Percentiles rank a stretch among this genome's conserved stretches.
Evolutionary conservation across 1,139 yeast genomes (phyloP).

Genomic region (Geotrichum fermentans): DNA sequence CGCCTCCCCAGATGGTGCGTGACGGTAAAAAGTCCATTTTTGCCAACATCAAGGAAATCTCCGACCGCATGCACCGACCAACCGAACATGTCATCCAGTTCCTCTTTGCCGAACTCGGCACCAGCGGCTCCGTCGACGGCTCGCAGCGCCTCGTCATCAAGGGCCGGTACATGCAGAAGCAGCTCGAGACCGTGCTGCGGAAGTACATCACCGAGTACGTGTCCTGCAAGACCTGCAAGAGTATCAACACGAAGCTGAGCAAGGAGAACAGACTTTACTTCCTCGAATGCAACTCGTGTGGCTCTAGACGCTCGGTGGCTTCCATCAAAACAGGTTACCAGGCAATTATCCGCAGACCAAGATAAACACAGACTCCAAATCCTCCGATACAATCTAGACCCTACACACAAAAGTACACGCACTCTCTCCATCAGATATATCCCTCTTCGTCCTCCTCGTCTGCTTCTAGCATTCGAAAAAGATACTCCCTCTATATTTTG

Average conservation of each 20-base stretch:
- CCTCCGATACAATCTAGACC: too few species aligned
- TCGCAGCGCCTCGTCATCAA: constrained; percentile 92
- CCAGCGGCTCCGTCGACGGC: constrained; percentile 98
- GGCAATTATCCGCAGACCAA: constrained; percentile 56
- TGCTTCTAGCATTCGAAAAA: too few species aligned
- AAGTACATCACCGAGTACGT: constrained; percentile 96
- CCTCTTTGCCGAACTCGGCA: constrained; percentile 97
- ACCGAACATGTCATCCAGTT: constrained; percentile 96
- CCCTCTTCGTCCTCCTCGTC: too few species aligned
- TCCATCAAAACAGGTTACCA: constrained; percentile 99
- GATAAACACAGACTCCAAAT: constrained; percentile 1
- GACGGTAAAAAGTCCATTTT: constrained; percentile 98
- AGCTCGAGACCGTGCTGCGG: constrained; percentile 92
- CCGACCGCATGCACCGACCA: constrained; percentile 90
- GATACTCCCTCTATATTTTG: too few species aligned
- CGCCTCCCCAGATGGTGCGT: constrained; percentile 95
- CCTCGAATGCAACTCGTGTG: constrained; percentile 97
- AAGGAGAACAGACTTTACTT: constrained; percentile 97
- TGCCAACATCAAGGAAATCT: constrained; percentile 91
- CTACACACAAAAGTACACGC: background rate
- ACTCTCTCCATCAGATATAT: too few species aligned
- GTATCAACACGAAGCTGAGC: constrained; percentile 92
- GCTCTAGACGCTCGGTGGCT: constrained; percentile 93
- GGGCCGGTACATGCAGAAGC: constrained; percentile 98
- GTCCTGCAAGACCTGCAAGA: constrained; percentile 97